Conservation (phyloP, 805 yeast species). For the Scheffersomyces amazonensis region DNA sequence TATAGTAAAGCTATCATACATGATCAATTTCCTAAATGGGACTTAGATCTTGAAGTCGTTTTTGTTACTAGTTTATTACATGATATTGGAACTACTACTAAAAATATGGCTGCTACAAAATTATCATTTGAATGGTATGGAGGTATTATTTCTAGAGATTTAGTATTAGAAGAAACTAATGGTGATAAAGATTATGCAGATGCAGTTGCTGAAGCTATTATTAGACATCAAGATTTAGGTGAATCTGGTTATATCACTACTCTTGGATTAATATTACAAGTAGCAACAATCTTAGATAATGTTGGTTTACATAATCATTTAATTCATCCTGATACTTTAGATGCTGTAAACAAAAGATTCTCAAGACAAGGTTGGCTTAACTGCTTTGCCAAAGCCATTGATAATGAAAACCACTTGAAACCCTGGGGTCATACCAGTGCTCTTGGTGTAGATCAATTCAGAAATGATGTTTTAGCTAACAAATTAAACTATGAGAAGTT, state of each 20-base stretch:
- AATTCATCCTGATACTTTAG: conserved; percentile 25
- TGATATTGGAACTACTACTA: conserved; percentile 32
- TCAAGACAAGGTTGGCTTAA: conserved; percentile 26
- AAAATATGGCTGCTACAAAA: conserved; percentile 29
- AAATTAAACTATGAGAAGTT: conserved; percentile 17
- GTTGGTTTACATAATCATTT: conserved; percentile 25
- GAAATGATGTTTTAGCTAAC: conserved; percentile 24
- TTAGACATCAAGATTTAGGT: conserved; percentile 34
- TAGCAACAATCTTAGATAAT: conserved; percentile 31
- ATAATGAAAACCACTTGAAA: conserved; percentile 23
- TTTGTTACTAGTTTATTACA: conserved; percentile 29
- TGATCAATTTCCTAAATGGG: conserved; percentile 32
- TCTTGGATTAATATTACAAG: conserved; percentile 29
- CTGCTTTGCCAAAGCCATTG: conserved; percentile 30
- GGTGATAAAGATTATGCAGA: conserved; percentile 27
- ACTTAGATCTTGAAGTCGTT: conserved; percentile 23
- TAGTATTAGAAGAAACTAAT: conserved; percentile 17
- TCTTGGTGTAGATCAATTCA: conserved; percentile 25
- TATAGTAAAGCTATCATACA: conserved; percentile 26
- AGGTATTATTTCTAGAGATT: conserved; percentile 24
- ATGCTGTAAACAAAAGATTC: conserved; percentile 20
- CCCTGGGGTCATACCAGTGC: conserved; percentile 38
- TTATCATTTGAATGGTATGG: conserved; percentile 34
- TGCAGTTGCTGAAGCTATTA: conserved; percentile 32
- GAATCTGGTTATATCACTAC: conserved; percentile 29